Evolutionary conservation across 1,284 basidiomycete genomes (phyloP), one percentile per base, ranked within the genome.

Genomic region (Sporisorium graminicola): DNA sequence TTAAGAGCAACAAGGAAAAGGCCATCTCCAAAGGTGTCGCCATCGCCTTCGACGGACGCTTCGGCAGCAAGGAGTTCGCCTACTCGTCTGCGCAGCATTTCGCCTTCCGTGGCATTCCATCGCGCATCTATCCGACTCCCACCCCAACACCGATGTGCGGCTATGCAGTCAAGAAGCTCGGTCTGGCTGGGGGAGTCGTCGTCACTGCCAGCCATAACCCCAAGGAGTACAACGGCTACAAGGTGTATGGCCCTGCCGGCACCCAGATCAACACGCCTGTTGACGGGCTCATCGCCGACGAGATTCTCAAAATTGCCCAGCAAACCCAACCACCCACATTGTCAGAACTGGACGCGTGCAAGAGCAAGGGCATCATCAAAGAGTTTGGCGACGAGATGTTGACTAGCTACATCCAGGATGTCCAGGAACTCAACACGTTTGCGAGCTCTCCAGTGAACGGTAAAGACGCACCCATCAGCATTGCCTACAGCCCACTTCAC

Each of bases 121-220:
- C 69, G 26, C 62, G 58, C 40, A 77, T 81, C 61, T 82, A 74
- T 26, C 65, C 67, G 2, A 63, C 49, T 4, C 59, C 58, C 7
- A 74, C 79, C 2, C 79, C 81, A 0, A 80, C 81, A 5, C 81
- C 81, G 14, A 66, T 82, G 60, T 77, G 79, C 27, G 79, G 78
- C 10, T 82, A 79, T 40, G 78, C 80, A 3, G 80, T 82, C 46
- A 72, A 75, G 58, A 75, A 74, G 51, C 64, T 79, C 8, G 73
- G 73, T 16, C 73, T 80, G 3, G 80, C 78, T 1, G 81, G 78
- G 2, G 81, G 81, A 8, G 77, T 82, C 46, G 79, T 82, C 9
- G 75, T 82, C 33, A 82, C 81, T 6, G 81, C 81, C 7, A 69
- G 63, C 44, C 81, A 82, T 78, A 82, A 82, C 20, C 81, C 81